Percentiles rank a stretch among this genome's conserved stretches.
phyloP scores from a whole-genome alignment of 306 rosid species.

The Comarum palustre region DNA sequence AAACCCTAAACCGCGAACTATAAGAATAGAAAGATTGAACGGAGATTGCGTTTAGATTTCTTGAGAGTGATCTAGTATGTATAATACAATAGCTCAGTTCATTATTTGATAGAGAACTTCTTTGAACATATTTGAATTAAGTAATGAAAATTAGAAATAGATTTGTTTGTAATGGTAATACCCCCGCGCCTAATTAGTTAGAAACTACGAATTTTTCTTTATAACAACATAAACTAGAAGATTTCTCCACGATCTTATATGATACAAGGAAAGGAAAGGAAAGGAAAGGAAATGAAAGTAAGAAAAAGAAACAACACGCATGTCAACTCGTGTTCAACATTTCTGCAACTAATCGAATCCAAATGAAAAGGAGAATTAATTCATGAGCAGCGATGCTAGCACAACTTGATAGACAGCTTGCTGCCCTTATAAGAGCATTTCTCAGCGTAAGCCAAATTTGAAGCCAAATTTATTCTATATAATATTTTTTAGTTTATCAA shows the following conservation, averaged over 20 bases:
- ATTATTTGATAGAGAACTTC: not conserved
- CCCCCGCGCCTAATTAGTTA: too few species aligned
- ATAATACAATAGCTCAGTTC: not conserved
- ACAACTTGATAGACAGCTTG: slow-evolving; percentile 1
- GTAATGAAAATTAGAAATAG: too few species aligned
- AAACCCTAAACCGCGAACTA: not conserved
- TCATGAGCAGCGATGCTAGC: not conserved
- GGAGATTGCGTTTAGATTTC: not conserved
- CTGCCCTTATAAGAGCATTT: not conserved
- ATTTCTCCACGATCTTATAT: not conserved
- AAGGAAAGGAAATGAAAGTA: too few species aligned
- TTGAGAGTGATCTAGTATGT: not conserved
- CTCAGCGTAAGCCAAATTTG: too few species aligned
- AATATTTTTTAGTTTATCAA: too few species aligned
- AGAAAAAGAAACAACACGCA: not conserved
- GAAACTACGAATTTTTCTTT: too few species aligned
- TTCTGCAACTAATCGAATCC: not conserved
- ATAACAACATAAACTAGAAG: not conserved
- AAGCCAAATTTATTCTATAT: too few species aligned
- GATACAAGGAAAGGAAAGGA: not conserved
- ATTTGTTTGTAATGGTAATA: too few species aligned
- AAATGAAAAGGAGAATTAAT: not conserved
- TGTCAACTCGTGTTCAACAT: not conserved
- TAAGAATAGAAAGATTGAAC: not conserved
- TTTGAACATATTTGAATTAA: too few species aligned